Base-by-base conservation (phyloP, 495 filamentous ascomycete species). In the Penicillium chermesinum region DNA sequence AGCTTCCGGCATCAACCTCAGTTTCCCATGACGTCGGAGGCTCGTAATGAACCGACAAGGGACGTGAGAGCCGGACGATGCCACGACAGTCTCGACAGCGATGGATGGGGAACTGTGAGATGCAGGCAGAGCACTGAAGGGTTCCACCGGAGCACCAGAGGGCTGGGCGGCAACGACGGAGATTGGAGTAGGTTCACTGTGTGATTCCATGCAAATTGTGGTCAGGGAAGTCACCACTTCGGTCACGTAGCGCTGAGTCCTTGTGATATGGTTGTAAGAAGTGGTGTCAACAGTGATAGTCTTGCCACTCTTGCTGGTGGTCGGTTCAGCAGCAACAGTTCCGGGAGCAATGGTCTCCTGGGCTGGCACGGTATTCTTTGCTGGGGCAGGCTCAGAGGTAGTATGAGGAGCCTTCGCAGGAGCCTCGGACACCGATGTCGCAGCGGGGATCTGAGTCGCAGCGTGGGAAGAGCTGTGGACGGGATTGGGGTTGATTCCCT, bases 191-290 rank as follows among this genome's bases (percentile, higher is more conserved):
- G 35, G 36, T 16, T 12, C 36, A 3, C 17, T 39, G 14, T 47
- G 41, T 8, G 36, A 30, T 14, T 20, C 30, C 1, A 50, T 33
- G 47, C 48, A 56, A 14, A 56, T 14, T n/a, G 58, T 56, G 0
- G 44, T 58, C 10, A 49, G 54, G 14, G 14, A 27, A 14, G 55
- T 58, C 7, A 58, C 55, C 25, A 46, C 42, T 27, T 55, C 21
- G 3, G 53, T 58, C 14, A 55, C 41, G 9, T 49, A 53, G 12
- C 47, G 41, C 16, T 52, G 46, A 33, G 32, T 35, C 21, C 41
- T 22, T 16, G 30, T 48, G 7, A 17, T 16, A n/a, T 38, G 32
- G 12, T 36, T 8, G 2, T 33, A 14, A 16, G 25, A 41, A 3
- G 15, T 17, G 8, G 49, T 32, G 1, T 34, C 44, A 15, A 53